A percentile compares a stretch with the other conserved stretches of the same genome.
phyloP scores from a whole-genome alignment of 1,284 basidiomycete species.

The Cryptococcus sp. region DNA sequence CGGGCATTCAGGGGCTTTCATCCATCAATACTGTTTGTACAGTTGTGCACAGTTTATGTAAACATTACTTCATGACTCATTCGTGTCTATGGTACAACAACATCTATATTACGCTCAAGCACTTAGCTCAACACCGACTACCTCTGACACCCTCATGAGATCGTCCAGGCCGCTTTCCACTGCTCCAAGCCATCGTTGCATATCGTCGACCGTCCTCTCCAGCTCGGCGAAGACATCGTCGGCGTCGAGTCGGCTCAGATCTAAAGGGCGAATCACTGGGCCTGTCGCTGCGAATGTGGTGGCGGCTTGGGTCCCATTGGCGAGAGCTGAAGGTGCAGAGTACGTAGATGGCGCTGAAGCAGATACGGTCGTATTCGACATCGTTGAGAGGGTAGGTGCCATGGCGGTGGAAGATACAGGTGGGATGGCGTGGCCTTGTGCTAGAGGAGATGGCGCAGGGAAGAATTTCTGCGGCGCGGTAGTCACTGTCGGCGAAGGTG shows the following conservation, averaged over 20 bases:
- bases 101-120: neutral
- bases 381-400: neutral
- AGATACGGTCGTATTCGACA: neutral
- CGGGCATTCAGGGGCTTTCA: neutral
- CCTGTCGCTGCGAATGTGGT: neutral
- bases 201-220: conserved; percentile 72
- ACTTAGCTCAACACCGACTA: neutral
- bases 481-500: conserved; percentile 69
- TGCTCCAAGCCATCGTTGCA: conserved; percentile 76
- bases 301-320: neutral
- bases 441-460: conserved; percentile 57
- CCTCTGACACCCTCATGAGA: conserved; percentile 55
- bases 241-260: conserved; percentile 65
- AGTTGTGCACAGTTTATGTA: neutral
- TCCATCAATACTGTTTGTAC: neutral
- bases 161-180: conserved; percentile 70
- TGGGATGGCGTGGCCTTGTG: neutral
- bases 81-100: conserved; percentile 10
- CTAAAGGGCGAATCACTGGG: conserved; percentile 64
- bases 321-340: neutral
- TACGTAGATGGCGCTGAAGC: neutral
- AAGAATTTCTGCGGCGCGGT: conserved; percentile 36
- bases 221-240: conserved; percentile 72
- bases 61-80: too few relatives aligned
- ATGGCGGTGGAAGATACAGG: neutral